Base-by-base conservation (phyloP, 1,139 yeast genomes). In the Waltiozyma sp. region DNA sequence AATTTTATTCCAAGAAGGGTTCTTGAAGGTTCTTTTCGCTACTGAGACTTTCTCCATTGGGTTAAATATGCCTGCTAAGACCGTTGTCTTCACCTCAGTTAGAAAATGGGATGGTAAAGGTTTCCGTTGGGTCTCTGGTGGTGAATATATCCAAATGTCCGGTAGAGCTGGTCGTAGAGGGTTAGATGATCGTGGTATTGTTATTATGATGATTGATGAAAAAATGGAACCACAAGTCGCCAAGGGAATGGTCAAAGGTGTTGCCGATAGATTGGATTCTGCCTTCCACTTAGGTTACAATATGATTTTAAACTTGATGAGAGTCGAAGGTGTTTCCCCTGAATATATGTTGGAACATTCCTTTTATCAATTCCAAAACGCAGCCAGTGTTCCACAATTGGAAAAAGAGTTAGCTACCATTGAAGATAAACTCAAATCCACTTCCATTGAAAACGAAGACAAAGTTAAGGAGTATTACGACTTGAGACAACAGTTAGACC, bases 101-200 rank as follows among this genome's bases (percentile, higher is more conserved):
- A 79, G 98, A 61, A 93, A 93, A 62, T 91, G 96, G 95, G 99
- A 93, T 64, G 98, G 98, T 56, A 80, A 77, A 48, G 93, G 91
- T 23, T 88, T 89, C 69, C 79, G 99, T 64, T 91, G 97, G 97
- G 96, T 93, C 37, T 86, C 96, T 44, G 97, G 97, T 47, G 99
- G 98, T 68, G 99, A 93, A 65, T 93, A 91, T 64, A 93, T 91
- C 56, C 99, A 93, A 67, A 91, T 91, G 99, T 86, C 96, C 38
- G 99, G 99, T 50, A 81, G 99, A 67, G 99, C 99, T 16, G 99
- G 99, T 57, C 89, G 99, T 72, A 85, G 99, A 73, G 98, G 99
- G 57, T 74, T 93, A 52, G 99, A 93, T 72, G 96, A 91, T 60
- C 81, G 97, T 60, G 99, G 99, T 66, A 89, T 91, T 61, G 98